Base-by-base conservation (phyloP, 495 filamentous ascomycete genomes). In the Tuber indicum region DNA sequence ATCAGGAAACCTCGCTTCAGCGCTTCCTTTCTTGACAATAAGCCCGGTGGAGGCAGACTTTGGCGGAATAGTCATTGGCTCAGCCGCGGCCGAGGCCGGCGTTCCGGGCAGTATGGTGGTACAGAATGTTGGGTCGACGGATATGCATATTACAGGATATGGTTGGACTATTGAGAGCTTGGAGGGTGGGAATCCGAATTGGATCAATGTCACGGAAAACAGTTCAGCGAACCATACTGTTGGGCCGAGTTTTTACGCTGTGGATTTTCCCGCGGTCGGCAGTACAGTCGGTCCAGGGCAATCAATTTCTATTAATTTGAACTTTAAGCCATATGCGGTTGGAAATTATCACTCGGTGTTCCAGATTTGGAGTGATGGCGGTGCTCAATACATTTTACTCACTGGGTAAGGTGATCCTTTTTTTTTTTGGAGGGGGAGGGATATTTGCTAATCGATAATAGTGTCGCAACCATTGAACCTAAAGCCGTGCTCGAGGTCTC, bases 141-240 rank as follows among this genome's bases (percentile, higher is more conserved):
- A 76, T 19, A 71, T 86, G 74, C 83, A 58, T 19, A 86, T 87
- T 39, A 66, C 83, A 21, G 86, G 86, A 1, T 84, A 81, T 74
- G 81, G 81, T 58, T 87, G 81, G 73, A 82, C 82, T 5, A 74
- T 76, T 71, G 79, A 81, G 32, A 80, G 75, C 41, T 74, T 83
- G 36, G 80, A 82, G 47, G 79, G 79, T 23, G 69, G 44, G 8
- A 69, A n/a, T 45, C 75, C 71, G 5, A 16, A 26, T 9, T 85
- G 77, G 46, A 81, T 76, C 3, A 84, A 85, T 44, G 79, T 81
- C 21, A 84, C 83, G 47, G 77, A 74, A 19, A 49, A 46, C 6
- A 23, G 49, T 16, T 36, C 46, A 14, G 62, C 32, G 16, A 44
- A 43, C 23, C 73, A 76, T 43, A 62, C 74, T 46, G 75, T 81